Evolutionary conservation across 176 grass and related monocot genomes (phyloP).

Genomic region (Rhynchospora pubera): DNA sequence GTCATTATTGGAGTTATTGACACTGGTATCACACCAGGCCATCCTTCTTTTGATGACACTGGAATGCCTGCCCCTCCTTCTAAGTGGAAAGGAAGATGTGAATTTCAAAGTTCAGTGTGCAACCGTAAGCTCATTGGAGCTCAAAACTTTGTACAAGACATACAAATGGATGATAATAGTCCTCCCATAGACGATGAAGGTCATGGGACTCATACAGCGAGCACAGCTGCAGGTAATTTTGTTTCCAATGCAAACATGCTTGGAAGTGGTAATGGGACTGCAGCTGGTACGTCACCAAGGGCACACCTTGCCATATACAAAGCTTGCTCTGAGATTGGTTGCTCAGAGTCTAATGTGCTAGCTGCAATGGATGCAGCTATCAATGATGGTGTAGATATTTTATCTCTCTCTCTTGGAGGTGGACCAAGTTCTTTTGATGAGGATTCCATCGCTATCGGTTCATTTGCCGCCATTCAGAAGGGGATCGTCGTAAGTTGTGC

Average conservation of each 20-base stretch:
- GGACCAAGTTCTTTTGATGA: neutral
- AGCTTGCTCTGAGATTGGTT: neutral
- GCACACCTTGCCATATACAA: slow-evolving; percentile 20
- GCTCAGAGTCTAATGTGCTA: neutral
- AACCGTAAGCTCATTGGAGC: slow-evolving; percentile 39
- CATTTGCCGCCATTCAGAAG: slow-evolving; percentile 3
- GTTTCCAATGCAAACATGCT: neutral
- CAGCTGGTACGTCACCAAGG: neutral
- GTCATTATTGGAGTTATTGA: slow-evolving; percentile 20
- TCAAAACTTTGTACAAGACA: neutral
- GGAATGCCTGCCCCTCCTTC: slow-evolving; percentile 18
- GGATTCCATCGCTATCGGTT: slow-evolving; percentile 2
- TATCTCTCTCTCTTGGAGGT: slow-evolving; percentile 2
- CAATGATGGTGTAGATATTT: slow-evolving; percentile 17
- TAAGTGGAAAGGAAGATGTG: slow-evolving; percentile 28
- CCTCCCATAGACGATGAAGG: neutral
- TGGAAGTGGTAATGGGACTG: neutral
- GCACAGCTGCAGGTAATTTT: slow-evolving; percentile 18
- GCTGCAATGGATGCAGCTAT: slow-evolving; percentile 19
- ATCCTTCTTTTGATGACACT: slow-evolving; percentile 25
- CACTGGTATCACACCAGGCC: slow-evolving; percentile 6
- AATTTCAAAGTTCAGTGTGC: slow-evolving; percentile 1
- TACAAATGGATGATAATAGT: too few species aligned
- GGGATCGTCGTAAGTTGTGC: slow-evolving; percentile 60
- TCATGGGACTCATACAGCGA: slow-evolving; percentile 12